A percentile compares a stretch with the other conserved stretches of the same genome.
phyloP scores from a whole-genome alignment of 2,329 filamentous ascomycete genomes.

The Exophiala xenobiotica region DNA sequence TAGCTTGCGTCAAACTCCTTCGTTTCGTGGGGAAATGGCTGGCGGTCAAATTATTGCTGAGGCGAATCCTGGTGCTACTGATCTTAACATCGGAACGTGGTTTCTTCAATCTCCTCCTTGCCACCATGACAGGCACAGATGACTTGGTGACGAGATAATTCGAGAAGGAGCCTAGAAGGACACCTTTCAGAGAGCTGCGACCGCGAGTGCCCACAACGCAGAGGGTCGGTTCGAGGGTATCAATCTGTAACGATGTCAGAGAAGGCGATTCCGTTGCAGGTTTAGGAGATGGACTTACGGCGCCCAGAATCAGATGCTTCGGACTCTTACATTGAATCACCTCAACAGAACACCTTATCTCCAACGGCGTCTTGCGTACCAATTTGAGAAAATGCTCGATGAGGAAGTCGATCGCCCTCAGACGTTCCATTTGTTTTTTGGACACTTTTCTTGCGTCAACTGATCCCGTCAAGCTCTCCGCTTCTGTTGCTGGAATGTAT shows the following conservation, averaged over 20 bases:
- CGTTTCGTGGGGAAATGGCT: conserved; percentile 25
- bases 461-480: conserved; percentile 45
- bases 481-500: conserved; percentile 38
- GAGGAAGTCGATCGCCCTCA: conserved; percentile 77
- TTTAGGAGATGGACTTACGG: conserved; percentile 53
- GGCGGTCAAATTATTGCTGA: conserved; percentile 71
- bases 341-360: conserved; percentile 91
- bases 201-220: conserved; percentile 92
- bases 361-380: conserved; percentile 83
- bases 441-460: conserved; percentile 52
- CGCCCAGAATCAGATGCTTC: conserved; percentile 92
- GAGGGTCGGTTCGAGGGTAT: conserved; percentile 83
- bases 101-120: conserved; percentile 83
- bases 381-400: conserved; percentile 81
- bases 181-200: conserved; percentile 87
- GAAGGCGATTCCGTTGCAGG: neutral
- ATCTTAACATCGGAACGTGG: conserved; percentile 61
- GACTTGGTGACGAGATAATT: conserved; percentile 98
- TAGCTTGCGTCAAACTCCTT: conserved; percentile 29
- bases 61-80: conserved; percentile 61
- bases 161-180: conserved; percentile 91
- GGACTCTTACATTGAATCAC: conserved; percentile 98
- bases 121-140: conserved; percentile 96
- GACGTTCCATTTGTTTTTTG: conserved; percentile 73
- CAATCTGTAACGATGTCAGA: conserved; percentile 59